Conservation (phyloP, 192 early-diverging fungal species). For the Coemansia sp. region DNA sequence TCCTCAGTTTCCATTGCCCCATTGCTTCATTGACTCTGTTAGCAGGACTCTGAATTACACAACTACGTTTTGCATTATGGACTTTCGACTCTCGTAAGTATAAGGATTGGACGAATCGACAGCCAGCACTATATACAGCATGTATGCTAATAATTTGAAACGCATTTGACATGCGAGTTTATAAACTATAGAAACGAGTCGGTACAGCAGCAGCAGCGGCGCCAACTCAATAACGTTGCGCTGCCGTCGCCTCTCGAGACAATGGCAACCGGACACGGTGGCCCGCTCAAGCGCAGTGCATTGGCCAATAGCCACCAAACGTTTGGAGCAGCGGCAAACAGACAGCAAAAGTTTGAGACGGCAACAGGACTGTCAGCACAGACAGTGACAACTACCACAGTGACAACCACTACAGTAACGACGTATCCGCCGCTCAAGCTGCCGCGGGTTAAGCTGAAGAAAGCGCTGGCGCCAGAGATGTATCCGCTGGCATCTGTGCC, state of each 20-base stretch:
- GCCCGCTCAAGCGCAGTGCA: too few species aligned
- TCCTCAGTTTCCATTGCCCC: too few species aligned
- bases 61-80: slow-evolving; percentile 8
- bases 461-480: slow-evolving; percentile 56
- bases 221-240: slow-evolving; percentile 6
- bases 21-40: too few species aligned
- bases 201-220: slow-evolving; percentile 4
- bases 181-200: background rate
- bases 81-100: slow-evolving; percentile 15
- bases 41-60: too few species aligned
- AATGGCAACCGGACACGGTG: background rate
- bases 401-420: slow-evolving; percentile 79
- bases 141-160: too few species aligned
- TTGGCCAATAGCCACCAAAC: too few species aligned
- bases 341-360: background rate
- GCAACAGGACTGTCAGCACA: slow-evolving; percentile 50
- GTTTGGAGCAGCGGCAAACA: background rate
- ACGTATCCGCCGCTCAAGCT: slow-evolving; percentile 73
- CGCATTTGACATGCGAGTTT: too few species aligned
- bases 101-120: too few species aligned
- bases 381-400: slow-evolving; percentile 67
- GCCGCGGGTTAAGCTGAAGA: slow-evolving; percentile 56
- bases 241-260: slow-evolving; percentile 32
- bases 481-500: slow-evolving; percentile 73
- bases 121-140: too few species aligned